A percentile compares a stretch with the other conserved stretches of the same genome.
Conservation (phyloP, 176 grass and related monocot species). For the Stipa capillata region DNA sequence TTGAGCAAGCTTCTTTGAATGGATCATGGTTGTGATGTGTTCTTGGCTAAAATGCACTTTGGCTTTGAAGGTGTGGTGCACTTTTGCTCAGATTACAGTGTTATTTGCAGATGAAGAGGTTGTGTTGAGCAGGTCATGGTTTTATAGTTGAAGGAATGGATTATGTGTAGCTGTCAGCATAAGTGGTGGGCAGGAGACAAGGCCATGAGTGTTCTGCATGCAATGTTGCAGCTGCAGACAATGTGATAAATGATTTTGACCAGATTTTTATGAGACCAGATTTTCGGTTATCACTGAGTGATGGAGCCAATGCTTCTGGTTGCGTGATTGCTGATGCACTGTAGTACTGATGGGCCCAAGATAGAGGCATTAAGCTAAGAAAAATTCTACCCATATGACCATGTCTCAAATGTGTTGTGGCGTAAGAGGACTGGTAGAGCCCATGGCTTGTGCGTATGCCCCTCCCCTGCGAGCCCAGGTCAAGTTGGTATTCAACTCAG, state of each 20-base stretch:
- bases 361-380: neutral
- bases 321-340: neutral
- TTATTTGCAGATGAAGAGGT: neutral
- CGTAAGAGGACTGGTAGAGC: neutral
- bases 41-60: neutral
- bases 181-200: constrained; percentile 13
- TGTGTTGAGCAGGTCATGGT: neutral
- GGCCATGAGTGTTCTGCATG: constrained; percentile 7
- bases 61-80: neutral
- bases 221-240: neutral
- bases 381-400: neutral
- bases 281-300: neutral
- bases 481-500: neutral
- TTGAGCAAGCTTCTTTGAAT: constrained; percentile 29
- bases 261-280: neutral
- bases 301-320: neutral
- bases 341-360: too few relatives aligned
- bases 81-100: neutral
- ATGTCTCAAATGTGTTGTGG: neutral
- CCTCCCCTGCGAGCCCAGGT: neutral
- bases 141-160: neutral
- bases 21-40: constrained; percentile 5
- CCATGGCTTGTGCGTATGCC: neutral
- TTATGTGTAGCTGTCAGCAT: neutral
- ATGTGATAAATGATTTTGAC: neutral